A percentile compares a stretch with the other conserved stretches of the same genome.
Conservation (phyloP, 306 rosid genomes). For the Trifolium subterraneum region DNA sequence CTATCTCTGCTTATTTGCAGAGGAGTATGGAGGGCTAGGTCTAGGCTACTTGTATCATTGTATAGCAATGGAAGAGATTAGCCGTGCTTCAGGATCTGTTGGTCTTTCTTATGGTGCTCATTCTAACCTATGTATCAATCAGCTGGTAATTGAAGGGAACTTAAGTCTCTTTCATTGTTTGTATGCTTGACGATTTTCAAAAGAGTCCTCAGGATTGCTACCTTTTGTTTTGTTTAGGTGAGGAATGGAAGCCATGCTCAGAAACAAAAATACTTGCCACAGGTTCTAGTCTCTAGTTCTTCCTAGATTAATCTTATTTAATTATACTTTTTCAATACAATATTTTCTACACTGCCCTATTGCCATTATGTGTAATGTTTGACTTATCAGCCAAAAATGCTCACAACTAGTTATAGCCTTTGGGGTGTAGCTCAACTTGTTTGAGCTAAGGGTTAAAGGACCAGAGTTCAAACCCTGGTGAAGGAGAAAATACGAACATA, state of each 20-base stretch:
- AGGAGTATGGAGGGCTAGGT: slow-evolving; percentile 98
- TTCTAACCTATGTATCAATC: slow-evolving; percentile 93
- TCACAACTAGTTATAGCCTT: background rate
- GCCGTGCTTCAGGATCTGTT: slow-evolving; percentile 98
- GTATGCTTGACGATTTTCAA: slow-evolving; percentile 17
- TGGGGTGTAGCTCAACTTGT: background rate
- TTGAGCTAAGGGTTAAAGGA: background rate
- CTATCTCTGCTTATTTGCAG: slow-evolving; percentile 64
- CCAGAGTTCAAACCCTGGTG: too few relatives aligned
- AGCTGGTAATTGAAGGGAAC: slow-evolving; percentile 66
- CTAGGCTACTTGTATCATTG: slow-evolving; percentile 96
- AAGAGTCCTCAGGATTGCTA: slow-evolving; percentile 26
- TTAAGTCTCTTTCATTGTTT: slow-evolving; percentile 36
- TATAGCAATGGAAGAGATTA: slow-evolving; percentile 94
- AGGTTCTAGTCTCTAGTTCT: slow-evolving; percentile 58
- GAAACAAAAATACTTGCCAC: slow-evolving; percentile 82
- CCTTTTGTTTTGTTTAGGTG: slow-evolving; percentile 59
- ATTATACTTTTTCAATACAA: slow-evolving; percentile 12
- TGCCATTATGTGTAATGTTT: slow-evolving; percentile 27
- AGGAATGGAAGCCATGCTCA: slow-evolving; percentile 82
- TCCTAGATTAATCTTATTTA: slow-evolving; percentile 29
- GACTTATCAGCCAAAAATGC: slow-evolving; percentile 29
- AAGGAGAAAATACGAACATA: too few relatives aligned
- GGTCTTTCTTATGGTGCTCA: slow-evolving; percentile 96
- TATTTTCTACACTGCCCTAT: slow-evolving; percentile 32